Evolutionary conservation across 1,284 basidiomycete genomes (phyloP).

Genomic region (Schizophyllum commune): DNA sequence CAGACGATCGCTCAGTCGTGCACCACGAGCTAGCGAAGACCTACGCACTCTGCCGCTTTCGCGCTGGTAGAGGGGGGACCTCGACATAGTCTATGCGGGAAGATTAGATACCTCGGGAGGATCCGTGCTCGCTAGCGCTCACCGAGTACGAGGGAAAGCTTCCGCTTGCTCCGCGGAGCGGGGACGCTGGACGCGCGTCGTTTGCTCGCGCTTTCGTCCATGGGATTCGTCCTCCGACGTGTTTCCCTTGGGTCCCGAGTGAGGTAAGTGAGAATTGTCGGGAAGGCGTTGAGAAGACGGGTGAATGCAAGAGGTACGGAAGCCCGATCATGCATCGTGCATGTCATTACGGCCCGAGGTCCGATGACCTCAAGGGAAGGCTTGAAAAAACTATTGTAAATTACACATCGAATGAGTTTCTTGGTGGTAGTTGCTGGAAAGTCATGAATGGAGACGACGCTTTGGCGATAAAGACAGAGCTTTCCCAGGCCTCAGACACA

Average conservation of each 20-base stretch:
- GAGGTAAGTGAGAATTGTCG: too few species aligned
- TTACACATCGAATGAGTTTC: too few species aligned
- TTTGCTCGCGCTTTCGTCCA: not conserved
- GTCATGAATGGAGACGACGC: too few species aligned
- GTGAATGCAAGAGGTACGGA: too few species aligned
- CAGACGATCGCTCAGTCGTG: not conserved
- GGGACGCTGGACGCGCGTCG: not conserved
- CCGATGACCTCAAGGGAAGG: too few species aligned
- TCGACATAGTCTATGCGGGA: not conserved
- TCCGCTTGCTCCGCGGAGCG: not conserved
- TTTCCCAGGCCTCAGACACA: too few species aligned
- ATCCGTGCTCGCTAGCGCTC: not conserved
- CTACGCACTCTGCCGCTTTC: not conserved
- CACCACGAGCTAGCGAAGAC: not conserved
- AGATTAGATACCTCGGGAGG: not conserved
- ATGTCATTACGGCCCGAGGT: too few species aligned
- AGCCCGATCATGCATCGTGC: too few species aligned
- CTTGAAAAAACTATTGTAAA: too few species aligned
- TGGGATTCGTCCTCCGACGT: not conserved
- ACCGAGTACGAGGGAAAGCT: not conserved
- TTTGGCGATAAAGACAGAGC: too few species aligned
- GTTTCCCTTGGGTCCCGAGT: not conserved
- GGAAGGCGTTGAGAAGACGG: too few species aligned
- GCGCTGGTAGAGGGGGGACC: not conserved
- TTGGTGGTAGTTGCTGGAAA: too few species aligned